Conservation (phyloP, 2,329 filamentous ascomycete genomes). For the Aspergillus aculeatinus region DNA sequence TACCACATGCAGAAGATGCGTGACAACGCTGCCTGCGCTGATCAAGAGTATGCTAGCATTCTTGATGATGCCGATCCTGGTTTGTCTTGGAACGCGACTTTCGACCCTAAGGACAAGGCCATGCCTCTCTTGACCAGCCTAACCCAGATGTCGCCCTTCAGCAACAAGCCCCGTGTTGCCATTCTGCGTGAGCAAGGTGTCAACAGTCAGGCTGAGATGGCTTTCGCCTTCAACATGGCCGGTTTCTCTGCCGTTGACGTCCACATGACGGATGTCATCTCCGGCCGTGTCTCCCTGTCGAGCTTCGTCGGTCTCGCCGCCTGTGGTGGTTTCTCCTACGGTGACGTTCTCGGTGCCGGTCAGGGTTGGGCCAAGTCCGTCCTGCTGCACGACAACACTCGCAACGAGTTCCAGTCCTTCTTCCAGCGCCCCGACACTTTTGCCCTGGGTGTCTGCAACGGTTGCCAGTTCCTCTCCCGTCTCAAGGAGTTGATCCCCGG, state of each 20-base stretch:
- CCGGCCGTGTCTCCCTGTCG: slow-evolving; percentile 73
- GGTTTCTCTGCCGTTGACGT: slow-evolving; percentile 91
- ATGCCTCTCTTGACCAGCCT: slow-evolving; percentile 67
- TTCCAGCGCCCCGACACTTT: slow-evolving; percentile 90
- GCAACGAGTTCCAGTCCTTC: slow-evolving; percentile 77
- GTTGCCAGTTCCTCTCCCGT: slow-evolving; percentile 89
- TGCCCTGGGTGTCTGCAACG: slow-evolving; percentile 91
- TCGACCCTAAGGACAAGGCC: slow-evolving; percentile 73
- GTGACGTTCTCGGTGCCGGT: slow-evolving; percentile 88
- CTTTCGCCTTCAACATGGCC: slow-evolving; percentile 87
- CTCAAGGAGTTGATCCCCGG: slow-evolving; percentile 83
- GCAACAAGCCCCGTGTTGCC: slow-evolving; percentile 72
- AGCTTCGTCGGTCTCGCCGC: slow-evolving; percentile 86
- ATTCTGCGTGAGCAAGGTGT: slow-evolving; percentile 95
- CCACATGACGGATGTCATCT: slow-evolving; percentile 91
- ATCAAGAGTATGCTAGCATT: slow-evolving; percentile 76
- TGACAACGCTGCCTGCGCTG: slow-evolving; percentile 84
- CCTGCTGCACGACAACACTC: slow-evolving; percentile 73
- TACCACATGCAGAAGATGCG: slow-evolving; percentile 86
- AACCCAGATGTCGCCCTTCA: slow-evolving; percentile 56
- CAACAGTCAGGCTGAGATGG: slow-evolving; percentile 96
- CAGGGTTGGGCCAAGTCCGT: slow-evolving; percentile 96
- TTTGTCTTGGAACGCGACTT: slow-evolving; percentile 79
- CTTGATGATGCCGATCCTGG: slow-evolving; percentile 75
- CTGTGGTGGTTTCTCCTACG: slow-evolving; percentile 97